Conservation (phyloP, 257 asterid genomes). For the Parsonsia alboflavescens region DNA sequence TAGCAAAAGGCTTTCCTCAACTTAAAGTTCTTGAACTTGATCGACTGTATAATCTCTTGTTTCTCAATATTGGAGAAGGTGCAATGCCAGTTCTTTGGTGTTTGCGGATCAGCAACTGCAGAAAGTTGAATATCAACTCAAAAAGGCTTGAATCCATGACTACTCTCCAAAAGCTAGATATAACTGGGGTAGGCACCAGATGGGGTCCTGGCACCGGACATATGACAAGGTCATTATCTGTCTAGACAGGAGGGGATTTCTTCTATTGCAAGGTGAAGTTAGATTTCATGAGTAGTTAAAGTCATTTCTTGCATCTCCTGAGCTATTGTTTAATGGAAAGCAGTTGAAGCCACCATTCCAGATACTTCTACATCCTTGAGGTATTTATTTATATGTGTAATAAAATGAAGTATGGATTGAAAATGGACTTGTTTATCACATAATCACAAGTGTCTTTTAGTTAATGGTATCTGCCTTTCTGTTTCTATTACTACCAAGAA, state of each 20-base stretch:
- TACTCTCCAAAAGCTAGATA: constrained; percentile 3
- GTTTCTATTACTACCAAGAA: too few relatives aligned
- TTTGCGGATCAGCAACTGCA: neutral
- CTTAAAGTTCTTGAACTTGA: constrained; percentile 7
- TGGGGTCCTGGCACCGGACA: neutral
- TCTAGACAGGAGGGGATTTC: neutral
- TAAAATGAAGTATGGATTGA: neutral
- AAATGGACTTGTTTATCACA: neutral
- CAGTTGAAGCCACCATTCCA: neutral
- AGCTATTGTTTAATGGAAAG: neutral
- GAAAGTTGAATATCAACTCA: neutral
- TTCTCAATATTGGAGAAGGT: neutral
- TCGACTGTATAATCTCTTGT: neutral
- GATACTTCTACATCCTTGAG: neutral
- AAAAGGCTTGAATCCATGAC: neutral
- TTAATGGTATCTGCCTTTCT: neutral
- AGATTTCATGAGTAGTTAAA: neutral
- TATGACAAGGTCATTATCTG: constrained; percentile 2
- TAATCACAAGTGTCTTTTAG: neutral
- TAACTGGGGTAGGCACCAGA: neutral
- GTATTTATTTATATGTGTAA: neutral
- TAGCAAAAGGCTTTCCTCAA: constrained; percentile 1
- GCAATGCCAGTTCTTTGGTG: constrained; percentile 5
- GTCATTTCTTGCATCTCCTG: neutral
- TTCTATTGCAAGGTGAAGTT: neutral